Evolutionary conservation across 345 rosid species (phyloP).

Genomic region (Heritiera fomes): DNA sequence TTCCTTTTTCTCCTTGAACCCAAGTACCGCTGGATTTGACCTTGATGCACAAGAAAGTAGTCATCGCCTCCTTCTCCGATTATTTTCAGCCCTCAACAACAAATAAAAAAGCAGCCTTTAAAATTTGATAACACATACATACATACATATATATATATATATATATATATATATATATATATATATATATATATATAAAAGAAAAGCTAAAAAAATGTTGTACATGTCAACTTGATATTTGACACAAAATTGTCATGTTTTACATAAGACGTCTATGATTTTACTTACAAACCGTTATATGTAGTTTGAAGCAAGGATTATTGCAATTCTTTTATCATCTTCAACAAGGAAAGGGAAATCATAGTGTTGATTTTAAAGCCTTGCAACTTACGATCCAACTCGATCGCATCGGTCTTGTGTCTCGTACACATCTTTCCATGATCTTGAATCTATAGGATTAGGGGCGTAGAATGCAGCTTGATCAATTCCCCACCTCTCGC

Average conservation of each 20-base stretch:
- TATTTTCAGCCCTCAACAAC: slow-evolving; percentile 52
- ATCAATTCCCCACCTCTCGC: slow-evolving; percentile 60
- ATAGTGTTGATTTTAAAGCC: not conserved
- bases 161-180: too few species aligned
- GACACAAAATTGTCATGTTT: too few species aligned
- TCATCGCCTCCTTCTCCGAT: slow-evolving; percentile 47
- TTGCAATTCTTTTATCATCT: too few species aligned
- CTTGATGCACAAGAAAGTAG: slow-evolving; percentile 53
- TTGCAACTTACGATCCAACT: slow-evolving; percentile 33
- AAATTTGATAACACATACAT: too few species aligned
- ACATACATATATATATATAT: too few species aligned
- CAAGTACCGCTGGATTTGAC: slow-evolving; percentile 49
- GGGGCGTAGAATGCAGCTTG: slow-evolving; percentile 44
- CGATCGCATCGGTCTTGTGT: slow-evolving; percentile 61
- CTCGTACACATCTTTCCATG: slow-evolving; percentile 59
- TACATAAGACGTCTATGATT: too few species aligned
- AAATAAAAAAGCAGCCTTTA: too few species aligned
- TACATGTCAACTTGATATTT: too few species aligned
- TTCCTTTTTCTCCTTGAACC: slow-evolving; percentile 43
- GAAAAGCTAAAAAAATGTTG: too few species aligned
- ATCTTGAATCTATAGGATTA: slow-evolving; percentile 33
- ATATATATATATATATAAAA: too few species aligned
- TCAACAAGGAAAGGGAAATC: not conserved
- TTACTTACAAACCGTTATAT: too few species aligned
- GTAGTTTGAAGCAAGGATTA: too few species aligned